Percentiles rank a stretch among this genome's conserved stretches.
phyloP scores from a whole-genome alignment of 1,284 basidiomycete genomes.

The Psilocybe mexicana region DNA sequence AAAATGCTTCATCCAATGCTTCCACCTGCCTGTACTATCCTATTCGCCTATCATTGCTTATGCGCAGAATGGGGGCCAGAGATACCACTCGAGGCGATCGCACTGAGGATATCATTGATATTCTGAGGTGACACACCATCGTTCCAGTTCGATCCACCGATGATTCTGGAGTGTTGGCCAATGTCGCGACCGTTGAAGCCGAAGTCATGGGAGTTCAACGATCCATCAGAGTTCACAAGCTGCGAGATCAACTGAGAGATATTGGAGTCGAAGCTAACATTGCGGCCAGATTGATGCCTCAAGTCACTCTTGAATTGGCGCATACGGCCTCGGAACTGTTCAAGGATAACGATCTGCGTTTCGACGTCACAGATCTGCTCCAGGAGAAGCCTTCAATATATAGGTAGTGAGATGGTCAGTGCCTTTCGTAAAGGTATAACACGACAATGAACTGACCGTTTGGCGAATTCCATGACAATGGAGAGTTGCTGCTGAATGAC shows the following conservation, averaged over 20 bases:
- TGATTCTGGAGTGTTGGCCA: constrained; percentile 32
- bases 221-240: constrained; percentile 31
- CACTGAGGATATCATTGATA: neutral
- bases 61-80: neutral
- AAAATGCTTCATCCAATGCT: neutral
- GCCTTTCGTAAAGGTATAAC: neutral
- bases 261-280: constrained; percentile 36
- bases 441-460: constrained; percentile 28
- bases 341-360: constrained; percentile 36
- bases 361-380: constrained; percentile 41
- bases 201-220: constrained; percentile 34
- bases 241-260: constrained; percentile 30
- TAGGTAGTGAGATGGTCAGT: constrained; percentile 1
- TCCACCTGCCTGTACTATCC: neutral
- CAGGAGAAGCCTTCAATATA: constrained; percentile 34
- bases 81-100: neutral
- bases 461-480: constrained; percentile 43
- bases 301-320: constrained; percentile 37
- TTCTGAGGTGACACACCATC: constrained; percentile 11
- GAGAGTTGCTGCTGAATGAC: constrained; percentile 43
- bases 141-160: constrained; percentile 38
- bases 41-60: neutral
- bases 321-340: constrained; percentile 36
- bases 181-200: constrained; percentile 37
- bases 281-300: constrained; percentile 32